Conservation (phyloP, 169 alveolate species). For the Cryptosporidium tyzzeri region DNA sequence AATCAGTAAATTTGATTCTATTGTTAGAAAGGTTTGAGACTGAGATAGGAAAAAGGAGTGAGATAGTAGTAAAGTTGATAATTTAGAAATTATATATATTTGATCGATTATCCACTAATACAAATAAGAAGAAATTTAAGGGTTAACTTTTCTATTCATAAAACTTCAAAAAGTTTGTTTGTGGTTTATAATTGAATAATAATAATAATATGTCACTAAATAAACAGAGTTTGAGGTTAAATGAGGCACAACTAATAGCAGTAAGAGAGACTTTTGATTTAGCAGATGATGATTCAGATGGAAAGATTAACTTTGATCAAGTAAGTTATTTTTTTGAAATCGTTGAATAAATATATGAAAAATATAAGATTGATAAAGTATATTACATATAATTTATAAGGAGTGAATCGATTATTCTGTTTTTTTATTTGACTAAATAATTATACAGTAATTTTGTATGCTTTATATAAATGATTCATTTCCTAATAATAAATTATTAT, state of each 20-base stretch:
- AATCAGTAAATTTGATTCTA: background rate
- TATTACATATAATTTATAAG: background rate
- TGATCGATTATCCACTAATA: no score
- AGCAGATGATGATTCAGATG: constrained; percentile 74
- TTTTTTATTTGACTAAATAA: background rate
- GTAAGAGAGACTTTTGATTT: constrained; percentile 63
- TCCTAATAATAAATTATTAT: background rate
- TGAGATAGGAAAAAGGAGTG: background rate
- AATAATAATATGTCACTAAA: background rate
- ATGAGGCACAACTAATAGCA: constrained; percentile 59
- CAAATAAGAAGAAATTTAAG: background rate
- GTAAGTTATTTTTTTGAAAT: constrained; percentile 19
- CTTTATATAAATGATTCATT: background rate
- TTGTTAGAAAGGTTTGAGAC: background rate
- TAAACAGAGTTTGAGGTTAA: constrained; percentile 55
- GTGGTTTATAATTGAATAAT: background rate
- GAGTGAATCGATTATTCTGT: background rate
- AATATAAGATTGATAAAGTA: background rate
- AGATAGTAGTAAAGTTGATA: background rate
- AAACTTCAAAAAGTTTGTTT: background rate
- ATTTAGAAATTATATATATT: no score
- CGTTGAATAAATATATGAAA: background rate
- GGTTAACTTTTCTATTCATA: background rate
- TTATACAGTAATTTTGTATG: background rate
- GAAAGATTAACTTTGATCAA: constrained; percentile 73